phyloP scores from a whole-genome alignment of 2,329 filamentous ascomycete genomes.

The Ophiocordyceps camponoti-floridani region DNA sequence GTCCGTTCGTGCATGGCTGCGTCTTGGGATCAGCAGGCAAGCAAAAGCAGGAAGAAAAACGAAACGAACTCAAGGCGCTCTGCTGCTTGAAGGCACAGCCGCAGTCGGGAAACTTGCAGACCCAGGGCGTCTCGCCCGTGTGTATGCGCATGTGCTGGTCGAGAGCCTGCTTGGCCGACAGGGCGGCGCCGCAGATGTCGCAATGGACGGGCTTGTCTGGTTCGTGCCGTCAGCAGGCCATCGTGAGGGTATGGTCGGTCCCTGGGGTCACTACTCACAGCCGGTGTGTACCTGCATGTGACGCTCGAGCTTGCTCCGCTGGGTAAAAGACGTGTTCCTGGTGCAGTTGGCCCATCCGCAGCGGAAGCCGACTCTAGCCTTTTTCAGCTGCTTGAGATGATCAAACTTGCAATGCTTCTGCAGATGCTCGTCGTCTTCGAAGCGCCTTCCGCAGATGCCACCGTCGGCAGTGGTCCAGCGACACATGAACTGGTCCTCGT shows the following conservation, averaged over 20 bases:
- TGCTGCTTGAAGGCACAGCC: slow-evolving; percentile 46
- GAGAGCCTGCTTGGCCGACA: slow-evolving; percentile 50
- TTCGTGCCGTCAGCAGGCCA: slow-evolving; percentile 1
- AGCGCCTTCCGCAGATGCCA: slow-evolving; percentile 15
- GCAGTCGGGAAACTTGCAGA: slow-evolving; percentile 32
- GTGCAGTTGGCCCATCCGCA: slow-evolving; percentile 40
- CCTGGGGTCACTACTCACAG: slow-evolving; percentile 30
- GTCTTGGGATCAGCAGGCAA: not conserved
- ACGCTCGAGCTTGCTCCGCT: slow-evolving; percentile 44
- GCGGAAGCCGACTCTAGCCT: slow-evolving; percentile 26
- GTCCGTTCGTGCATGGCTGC: slow-evolving; percentile 48
- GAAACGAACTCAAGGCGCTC: slow-evolving; percentile 41
- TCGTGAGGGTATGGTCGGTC: not conserved
- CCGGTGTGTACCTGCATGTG: slow-evolving; percentile 49
- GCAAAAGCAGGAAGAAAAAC: not conserved
- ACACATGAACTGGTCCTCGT: slow-evolving; percentile 13
- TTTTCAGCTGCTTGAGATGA: slow-evolving; percentile 28
- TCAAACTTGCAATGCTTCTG: slow-evolving; percentile 34
- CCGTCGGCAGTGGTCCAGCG: slow-evolving; percentile 12
- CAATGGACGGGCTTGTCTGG: slow-evolving; percentile 43
- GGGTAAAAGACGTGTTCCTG: slow-evolving; percentile 34
- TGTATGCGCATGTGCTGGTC: slow-evolving; percentile 51
- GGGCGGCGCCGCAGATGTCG: slow-evolving; percentile 32
- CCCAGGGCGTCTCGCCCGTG: slow-evolving; percentile 45
- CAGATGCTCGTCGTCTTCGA: slow-evolving; percentile 27